phyloP scores from a whole-genome alignment of 1,139 yeast species.

The Meyerozyma smithsonii region DNA sequence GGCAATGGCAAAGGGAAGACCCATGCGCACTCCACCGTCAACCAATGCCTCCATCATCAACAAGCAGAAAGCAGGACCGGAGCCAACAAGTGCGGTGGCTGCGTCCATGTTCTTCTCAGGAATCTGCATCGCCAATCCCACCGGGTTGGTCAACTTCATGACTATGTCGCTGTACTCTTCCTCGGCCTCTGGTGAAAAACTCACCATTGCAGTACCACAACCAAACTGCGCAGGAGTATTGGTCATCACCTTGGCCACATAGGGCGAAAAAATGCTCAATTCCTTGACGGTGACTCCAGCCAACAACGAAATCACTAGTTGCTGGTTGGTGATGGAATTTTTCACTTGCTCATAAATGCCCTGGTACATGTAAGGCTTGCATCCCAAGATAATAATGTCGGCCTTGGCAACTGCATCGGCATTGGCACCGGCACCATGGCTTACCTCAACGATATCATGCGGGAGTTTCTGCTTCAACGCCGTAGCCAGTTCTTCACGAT shows the following conservation, averaged over 20 bases:
- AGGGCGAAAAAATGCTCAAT: constrained; percentile 47
- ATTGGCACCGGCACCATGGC: constrained; percentile 49
- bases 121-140: constrained; percentile 67
- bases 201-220: constrained; percentile 87
- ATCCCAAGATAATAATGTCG: constrained; percentile 72
- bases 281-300: constrained; percentile 90
- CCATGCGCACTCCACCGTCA: constrained; percentile 95
- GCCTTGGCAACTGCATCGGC: constrained; percentile 56
- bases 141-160: constrained; percentile 54
- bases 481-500: constrained; percentile 46
- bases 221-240: constrained; percentile 94
- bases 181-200: constrained; percentile 53
- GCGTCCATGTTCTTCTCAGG: constrained; percentile 95
- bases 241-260: constrained; percentile 92
- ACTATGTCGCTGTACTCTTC: constrained; percentile 48
- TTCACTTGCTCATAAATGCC: constrained; percentile 47
- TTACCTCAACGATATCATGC: constrained; percentile 45
- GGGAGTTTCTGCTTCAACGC: constrained; percentile 39
- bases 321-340: constrained; percentile 30
- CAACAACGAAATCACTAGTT: constrained; percentile 72
- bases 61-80: constrained; percentile 94
- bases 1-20: constrained; percentile 82
- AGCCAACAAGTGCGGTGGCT: constrained; percentile 91
- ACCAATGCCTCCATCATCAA: constrained; percentile 86
- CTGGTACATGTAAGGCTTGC: constrained; percentile 79